Base-by-base conservation (phyloP, 2,329 filamentous ascomycete genomes). In the Ascochyta viciae-villosae region DNA sequence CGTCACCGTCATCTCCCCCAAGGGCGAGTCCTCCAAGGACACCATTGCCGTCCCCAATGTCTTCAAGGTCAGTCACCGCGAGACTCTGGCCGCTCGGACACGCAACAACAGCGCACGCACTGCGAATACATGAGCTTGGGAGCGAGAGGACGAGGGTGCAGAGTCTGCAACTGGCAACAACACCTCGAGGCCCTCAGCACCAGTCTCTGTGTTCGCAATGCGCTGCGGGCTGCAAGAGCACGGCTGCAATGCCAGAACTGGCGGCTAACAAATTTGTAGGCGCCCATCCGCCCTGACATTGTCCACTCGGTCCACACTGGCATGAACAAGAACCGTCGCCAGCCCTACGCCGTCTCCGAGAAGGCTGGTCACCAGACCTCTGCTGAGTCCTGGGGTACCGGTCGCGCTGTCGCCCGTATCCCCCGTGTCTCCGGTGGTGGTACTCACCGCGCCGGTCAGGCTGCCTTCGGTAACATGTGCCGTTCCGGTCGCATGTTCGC, bases 341-440 rank as follows among this genome's bases (percentile, higher is more conserved):
- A 99, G 85, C 93, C 95, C 74, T 99, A 99, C 83, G 88, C 95
- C 77, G 95, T 99, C 63, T 74, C 72, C 89, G 94, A 98, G 90
- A 99, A 99, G 91, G 95, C 95, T 79, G 95, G 95, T 86, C 95
- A 99, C 86, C 95, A 99, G 87, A 99, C 95, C 80, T 96, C 92
- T 83, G 95, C 95, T 80, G 95, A 99, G 88, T 99, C 96, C 72
- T 99, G 95, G 95, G 94, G 94, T 89, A 98, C 94, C 85, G 94
- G 68, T 64, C 95, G 95, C 84, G 95, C 95, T 82, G 95, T 99
- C 78, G 96, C 95, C 82, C 95, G 95, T 98, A 99, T 99, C 77
- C 95, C 96, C 78, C 95, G 95, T 97, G 95, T 99, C 82, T 98
- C 95, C 80, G 95, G 95, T 88, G 94, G 95, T 86, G 95, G 95